A percentile compares a stretch with the other conserved stretches of the same genome.
Evolutionary conservation across 2,329 filamentous ascomycete genomes (phyloP).

Genomic region (Coleophoma cylindrospora): DNA sequence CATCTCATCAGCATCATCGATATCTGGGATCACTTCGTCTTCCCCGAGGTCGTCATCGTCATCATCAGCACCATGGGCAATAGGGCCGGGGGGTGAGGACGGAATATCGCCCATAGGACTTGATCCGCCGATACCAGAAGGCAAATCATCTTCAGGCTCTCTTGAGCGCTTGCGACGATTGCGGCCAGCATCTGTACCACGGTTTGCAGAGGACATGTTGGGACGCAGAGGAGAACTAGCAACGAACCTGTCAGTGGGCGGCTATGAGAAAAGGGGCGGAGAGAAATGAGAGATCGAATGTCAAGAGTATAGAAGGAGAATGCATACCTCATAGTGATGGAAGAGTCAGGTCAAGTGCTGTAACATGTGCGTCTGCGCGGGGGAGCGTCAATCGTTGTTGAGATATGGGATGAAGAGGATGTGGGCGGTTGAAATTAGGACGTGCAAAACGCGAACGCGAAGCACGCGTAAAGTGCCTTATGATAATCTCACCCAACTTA

Average conservation of each 20-base stretch:
- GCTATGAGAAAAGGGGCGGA: slow-evolving; percentile 21
- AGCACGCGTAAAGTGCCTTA: no score
- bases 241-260: slow-evolving; percentile 13
- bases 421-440: neutral
- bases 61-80: slow-evolving; percentile 63
- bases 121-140: slow-evolving; percentile 45
- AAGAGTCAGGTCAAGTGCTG: neutral
- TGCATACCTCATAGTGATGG: slow-evolving; percentile 1
- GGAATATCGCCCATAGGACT: slow-evolving; percentile 50
- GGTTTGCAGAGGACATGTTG: slow-evolving; percentile 79
- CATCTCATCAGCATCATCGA: slow-evolving; percentile 75
- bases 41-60: slow-evolving; percentile 66
- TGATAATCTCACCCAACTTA: neutral
- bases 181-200: slow-evolving; percentile 48
- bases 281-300: slow-evolving; percentile 2
- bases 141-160: slow-evolving; percentile 58
- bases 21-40: slow-evolving; percentile 66
- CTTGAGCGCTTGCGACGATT: slow-evolving; percentile 58
- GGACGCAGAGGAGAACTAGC: slow-evolving; percentile 75
- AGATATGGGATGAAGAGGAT: neutral
- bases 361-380: no score
- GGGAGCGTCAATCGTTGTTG: neutral
- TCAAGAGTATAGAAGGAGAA: neutral
- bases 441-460: no score
- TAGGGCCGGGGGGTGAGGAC: slow-evolving; percentile 57